These are phyloP conservation scores for Phytophthora vignae DNA, from an alignment of 352 stramenopile species.

Conservation along the genomic window DNA sequence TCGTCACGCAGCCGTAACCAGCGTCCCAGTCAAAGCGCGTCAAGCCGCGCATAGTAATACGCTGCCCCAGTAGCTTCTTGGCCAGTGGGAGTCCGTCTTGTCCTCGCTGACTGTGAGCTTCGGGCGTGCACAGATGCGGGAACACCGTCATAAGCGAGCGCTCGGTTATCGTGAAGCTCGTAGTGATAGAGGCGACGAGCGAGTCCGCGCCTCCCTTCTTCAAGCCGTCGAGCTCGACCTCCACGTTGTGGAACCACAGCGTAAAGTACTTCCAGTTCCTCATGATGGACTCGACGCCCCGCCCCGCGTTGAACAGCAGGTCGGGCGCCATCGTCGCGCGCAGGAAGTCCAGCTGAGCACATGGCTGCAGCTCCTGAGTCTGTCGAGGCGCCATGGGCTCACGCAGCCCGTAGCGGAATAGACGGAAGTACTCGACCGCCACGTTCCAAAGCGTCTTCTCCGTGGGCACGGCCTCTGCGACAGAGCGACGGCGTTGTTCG, in stretches of 20 bases:
- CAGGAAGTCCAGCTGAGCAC: constrained; percentile 17
- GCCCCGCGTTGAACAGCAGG: constrained; percentile 9
- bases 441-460: constrained; percentile 31
- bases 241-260: constrained; percentile 7
- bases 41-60: constrained; percentile 6
- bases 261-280: constrained; percentile 6
- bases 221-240: constrained; percentile 11
- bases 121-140: constrained; percentile 2
- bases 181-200: constrained; percentile 2
- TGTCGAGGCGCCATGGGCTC: neutral
- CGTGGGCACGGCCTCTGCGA: constrained; percentile 4
- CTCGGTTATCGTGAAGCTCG: constrained; percentile 10
- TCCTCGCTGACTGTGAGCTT: neutral
- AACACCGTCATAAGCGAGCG: constrained; percentile 12
- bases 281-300: constrained; percentile 13
- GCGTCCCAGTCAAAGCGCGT: constrained; percentile 16
- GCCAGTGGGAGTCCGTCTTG: neutral
- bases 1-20: neutral
- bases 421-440: constrained; percentile 33
- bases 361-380: no score
- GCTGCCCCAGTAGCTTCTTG: constrained; percentile 8
- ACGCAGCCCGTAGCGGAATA: constrained; percentile 27
- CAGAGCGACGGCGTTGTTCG: constrained; percentile 14
- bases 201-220: neutral
- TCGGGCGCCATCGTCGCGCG: constrained; percentile 8